These are phyloP conservation scores for Stenogyne calaminthoides DNA, from an alignment of 305 asterid species.

Conservation along the genomic window DNA sequence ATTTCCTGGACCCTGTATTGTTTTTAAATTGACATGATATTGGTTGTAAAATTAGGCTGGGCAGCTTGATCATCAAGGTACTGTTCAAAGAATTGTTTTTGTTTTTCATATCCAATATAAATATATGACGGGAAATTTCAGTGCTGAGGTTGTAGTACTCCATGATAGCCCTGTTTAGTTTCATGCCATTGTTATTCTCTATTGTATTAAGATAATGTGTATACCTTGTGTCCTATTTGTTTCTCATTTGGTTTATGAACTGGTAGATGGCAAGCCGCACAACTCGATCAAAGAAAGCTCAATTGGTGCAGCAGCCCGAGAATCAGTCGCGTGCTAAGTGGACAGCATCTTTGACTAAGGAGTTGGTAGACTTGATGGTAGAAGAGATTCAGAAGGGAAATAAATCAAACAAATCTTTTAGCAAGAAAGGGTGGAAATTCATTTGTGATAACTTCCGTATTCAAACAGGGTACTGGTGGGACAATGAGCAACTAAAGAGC, in stretches of 20 bases:
- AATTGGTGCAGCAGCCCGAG: constrained; percentile 47
- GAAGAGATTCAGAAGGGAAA: constrained; percentile 65
- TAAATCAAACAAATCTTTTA: constrained; percentile 56
- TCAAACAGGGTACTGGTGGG: constrained; percentile 76
- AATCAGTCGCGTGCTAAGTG: constrained; percentile 78
- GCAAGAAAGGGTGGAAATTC: constrained; percentile 76
- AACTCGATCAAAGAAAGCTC: constrained; percentile 55
- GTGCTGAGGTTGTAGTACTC: not conserved
- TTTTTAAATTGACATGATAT: not conserved
- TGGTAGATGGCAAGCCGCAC: constrained; percentile 66
- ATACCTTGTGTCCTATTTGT: constrained; percentile 13
- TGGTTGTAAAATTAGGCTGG: not conserved
- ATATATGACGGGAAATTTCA: not conserved
- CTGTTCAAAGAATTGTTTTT: not conserved
- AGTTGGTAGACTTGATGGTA: constrained; percentile 63
- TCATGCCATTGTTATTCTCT: constrained; percentile 9
- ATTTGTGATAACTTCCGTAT: constrained; percentile 66
- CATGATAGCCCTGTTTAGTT: constrained; percentile 12
- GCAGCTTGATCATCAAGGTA: not conserved
- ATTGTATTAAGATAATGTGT: constrained; percentile 6
- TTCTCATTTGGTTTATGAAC: constrained; percentile 26
- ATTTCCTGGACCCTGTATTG: not conserved
- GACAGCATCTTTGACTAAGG: constrained; percentile 63
- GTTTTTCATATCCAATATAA: not conserved
- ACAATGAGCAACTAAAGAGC: constrained; percentile 71